phyloP scores from a whole-genome alignment of 192 early-diverging fungal genomes.

The Hyaloraphidium curvatum region DNA sequence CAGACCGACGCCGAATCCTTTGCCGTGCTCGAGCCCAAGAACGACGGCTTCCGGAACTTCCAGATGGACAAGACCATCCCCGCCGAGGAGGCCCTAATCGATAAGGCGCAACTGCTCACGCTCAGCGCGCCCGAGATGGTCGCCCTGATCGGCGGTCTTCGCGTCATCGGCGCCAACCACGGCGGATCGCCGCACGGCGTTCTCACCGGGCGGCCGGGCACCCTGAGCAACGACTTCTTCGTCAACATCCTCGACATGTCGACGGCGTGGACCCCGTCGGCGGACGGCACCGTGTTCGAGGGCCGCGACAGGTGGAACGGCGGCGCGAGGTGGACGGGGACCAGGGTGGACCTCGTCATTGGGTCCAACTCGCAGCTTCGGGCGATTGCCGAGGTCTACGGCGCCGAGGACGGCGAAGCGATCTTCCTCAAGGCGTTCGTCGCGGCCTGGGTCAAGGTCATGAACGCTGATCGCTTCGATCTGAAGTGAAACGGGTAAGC shows the following conservation, averaged over 20 bases:
- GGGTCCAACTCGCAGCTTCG: constrained; percentile 15
- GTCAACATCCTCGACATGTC: constrained; percentile 10
- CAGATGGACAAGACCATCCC: not conserved
- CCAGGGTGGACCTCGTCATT: constrained; percentile 13
- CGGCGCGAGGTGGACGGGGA: constrained; percentile 10
- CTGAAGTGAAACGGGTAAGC: too few species aligned
- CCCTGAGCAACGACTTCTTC: constrained; percentile 16
- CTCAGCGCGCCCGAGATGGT: constrained; percentile 12
- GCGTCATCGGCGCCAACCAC: constrained; percentile 10
- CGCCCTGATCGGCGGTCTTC: constrained; percentile 9
- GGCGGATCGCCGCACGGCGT: constrained; percentile 4
- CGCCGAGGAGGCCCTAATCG: constrained; percentile 2
- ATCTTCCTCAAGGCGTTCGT: constrained; percentile 11
- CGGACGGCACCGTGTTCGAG: not conserved
- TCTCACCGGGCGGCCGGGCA: constrained; percentile 8
- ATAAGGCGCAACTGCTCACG: constrained; percentile 7
- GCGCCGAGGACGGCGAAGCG: constrained; percentile 1
- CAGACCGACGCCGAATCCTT: not conserved
- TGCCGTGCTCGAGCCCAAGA: not conserved
- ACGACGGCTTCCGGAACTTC: not conserved
- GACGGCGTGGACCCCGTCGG: not conserved
- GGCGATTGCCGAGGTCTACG: constrained; percentile 10
- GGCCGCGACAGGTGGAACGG: constrained; percentile 8
- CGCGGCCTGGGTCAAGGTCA: constrained; percentile 11
- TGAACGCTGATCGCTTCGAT: constrained; percentile 13